Percentiles rank a stretch among this genome's conserved stretches.
Evolutionary conservation across 257 asterid species (phyloP).

Genomic region (Solanum gracilifrons): DNA sequence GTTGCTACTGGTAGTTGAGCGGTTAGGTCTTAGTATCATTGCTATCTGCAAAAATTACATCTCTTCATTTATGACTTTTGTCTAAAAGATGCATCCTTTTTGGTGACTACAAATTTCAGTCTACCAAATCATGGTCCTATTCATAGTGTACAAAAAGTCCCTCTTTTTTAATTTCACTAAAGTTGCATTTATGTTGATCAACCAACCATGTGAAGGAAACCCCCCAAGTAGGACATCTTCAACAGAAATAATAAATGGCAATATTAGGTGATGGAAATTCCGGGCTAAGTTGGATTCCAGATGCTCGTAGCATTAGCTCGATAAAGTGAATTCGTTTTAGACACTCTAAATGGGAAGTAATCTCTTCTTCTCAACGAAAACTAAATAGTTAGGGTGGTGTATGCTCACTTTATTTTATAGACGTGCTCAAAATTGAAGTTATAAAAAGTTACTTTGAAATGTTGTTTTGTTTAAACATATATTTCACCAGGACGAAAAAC

Average conservation of each 20-base stretch:
- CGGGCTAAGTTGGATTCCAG: neutral
- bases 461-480: neutral
- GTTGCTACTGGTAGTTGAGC: constrained; percentile 26
- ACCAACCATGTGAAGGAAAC: constrained; percentile 24
- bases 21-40: constrained; percentile 2
- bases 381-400: neutral
- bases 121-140: constrained; percentile 1
- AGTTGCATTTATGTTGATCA: constrained; percentile 2
- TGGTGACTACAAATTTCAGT: neutral
- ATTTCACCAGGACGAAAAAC: neutral
- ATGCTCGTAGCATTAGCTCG: neutral
- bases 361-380: neutral
- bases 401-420: neutral
- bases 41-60: neutral
- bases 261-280: neutral
- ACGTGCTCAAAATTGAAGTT: neutral
- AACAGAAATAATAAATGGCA: neutral
- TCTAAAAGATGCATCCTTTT: constrained; percentile 5
- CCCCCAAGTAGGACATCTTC: neutral
- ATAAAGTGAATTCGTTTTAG: too few species aligned
- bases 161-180: neutral
- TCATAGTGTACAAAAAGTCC: neutral
- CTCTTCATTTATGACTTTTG: neutral
- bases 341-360: neutral
- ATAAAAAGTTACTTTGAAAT: neutral